Percentiles rank a stretch among this genome's conserved stretches.
Evolutionary conservation across 805 yeast species (phyloP).

Genomic region (Candida silvatica): DNA sequence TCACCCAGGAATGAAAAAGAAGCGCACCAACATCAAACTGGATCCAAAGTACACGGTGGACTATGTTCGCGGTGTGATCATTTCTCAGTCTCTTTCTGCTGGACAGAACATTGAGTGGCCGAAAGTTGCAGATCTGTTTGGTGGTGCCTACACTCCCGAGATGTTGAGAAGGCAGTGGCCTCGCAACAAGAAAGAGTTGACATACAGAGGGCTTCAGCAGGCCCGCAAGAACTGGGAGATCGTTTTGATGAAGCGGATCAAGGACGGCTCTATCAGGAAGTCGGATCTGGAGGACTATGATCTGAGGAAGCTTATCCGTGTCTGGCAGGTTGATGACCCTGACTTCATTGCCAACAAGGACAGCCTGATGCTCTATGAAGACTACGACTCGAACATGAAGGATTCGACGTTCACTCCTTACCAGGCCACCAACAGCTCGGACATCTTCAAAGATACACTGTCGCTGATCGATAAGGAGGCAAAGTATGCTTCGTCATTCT

Average conservation of each 20-base stretch:
- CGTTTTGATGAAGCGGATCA: conserved; percentile 50
- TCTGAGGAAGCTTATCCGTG: conserved; percentile 39
- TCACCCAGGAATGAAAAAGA: conserved; percentile 12
- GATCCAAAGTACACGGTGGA: conserved; percentile 37
- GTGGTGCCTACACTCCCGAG: conserved; percentile 29
- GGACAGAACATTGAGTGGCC: conserved; percentile 59
- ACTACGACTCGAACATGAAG: conserved; percentile 38
- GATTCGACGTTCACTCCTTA: conserved; percentile 35
- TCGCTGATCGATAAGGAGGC: conserved; percentile 71
- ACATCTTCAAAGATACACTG: conserved; percentile 37
- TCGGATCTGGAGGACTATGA: conserved; percentile 45
- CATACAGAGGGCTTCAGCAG: conserved; percentile 46
- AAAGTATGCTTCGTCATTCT: conserved; percentile 36
- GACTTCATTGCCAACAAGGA: conserved; percentile 23
- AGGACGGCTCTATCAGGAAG: conserved; percentile 40
- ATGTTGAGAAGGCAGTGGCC: conserved; percentile 63
- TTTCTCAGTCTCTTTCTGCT: conserved; percentile 49
- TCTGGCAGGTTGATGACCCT: conserved; percentile 51
- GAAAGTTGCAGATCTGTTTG: conserved; percentile 42
- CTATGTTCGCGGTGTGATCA: conserved; percentile 57
- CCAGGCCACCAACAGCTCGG: conserved; percentile 20
- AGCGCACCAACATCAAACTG: conserved; percentile 17
- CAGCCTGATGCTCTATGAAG: conserved; percentile 22
- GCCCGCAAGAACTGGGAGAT: conserved; percentile 57
- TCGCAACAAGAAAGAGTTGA: conserved; percentile 48